Base-by-base conservation (phyloP, 768 basidiomycete species). In the Russula lepida region DNA sequence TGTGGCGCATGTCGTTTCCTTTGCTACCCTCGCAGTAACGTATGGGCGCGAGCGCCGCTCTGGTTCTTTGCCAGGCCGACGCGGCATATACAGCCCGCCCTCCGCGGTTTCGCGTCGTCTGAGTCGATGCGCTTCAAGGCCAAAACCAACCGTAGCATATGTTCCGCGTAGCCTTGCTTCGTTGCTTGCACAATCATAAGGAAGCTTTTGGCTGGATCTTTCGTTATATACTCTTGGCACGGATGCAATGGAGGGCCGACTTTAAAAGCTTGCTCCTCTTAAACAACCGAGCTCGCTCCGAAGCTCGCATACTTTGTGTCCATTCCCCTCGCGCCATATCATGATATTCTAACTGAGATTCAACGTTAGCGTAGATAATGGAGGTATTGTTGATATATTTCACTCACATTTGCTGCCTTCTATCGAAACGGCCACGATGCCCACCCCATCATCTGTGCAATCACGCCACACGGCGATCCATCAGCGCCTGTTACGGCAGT, bases 401-500 rank as follows among this genome's bases (percentile, higher is more conserved):
- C 4, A 6, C 44, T 32, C 33, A 15, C 28, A 5, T 30, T 60
- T 28, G 58, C 47, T 25, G 46, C 43, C 50, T 23, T 44, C 58
- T 23, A 35, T 59, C 23, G 35, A 46, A 8, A 39, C 53, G 54
- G 47, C 21, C 27, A 49, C 53, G 35, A 54, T 60, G 53, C 54
- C 53, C 47, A 43, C 46, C 44, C 23, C 47, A 60, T 50, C 54
- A 55, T 55, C 54, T 43, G 53, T 23, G 15, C 59, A 60, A 60
- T 60, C 59, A 54, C 59, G 59, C 59, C 59, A 55, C 59, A 55
- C 59, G 59, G 59, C 59, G 54, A 60, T 60, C 59, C 59, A 11
- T 35, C 59, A 49, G 47, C 59, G 59, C 23, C 54, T 55, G 53
- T 54, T 11, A 33, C 35, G 35, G 48, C n/a, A 17, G 25, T 39